Percentiles rank a stretch among this genome's conserved stretches.
Evolutionary conservation across 805 yeast genomes (phyloP).

Genomic region (Metschnikowia shivogae): DNA sequence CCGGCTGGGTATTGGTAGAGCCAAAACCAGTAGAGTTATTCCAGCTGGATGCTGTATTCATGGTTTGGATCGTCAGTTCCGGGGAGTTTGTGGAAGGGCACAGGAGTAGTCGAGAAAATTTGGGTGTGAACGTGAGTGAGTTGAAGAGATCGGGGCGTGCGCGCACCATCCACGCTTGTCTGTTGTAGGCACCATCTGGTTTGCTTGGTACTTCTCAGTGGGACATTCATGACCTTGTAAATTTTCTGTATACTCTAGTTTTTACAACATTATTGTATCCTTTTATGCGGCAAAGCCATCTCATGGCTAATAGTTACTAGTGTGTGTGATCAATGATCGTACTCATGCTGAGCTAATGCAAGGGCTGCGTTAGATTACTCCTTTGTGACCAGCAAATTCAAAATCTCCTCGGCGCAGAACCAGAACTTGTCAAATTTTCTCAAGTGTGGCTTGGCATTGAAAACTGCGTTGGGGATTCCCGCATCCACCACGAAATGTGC

Average conservation of each 20-base stretch:
- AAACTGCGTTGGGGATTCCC: constrained; percentile 63
- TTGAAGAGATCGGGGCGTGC: neutral
- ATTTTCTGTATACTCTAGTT: too few relatives aligned
- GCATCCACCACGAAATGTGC: constrained; percentile 62
- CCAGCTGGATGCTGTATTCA: constrained; percentile 16
- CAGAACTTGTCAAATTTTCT: constrained; percentile 45
- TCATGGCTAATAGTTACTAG: too few relatives aligned
- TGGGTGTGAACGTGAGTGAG: neutral
- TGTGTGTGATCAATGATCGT: too few relatives aligned
- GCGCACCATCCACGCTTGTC: neutral
- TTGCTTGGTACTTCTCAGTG: too few relatives aligned
- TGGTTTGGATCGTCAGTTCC: constrained; percentile 1
- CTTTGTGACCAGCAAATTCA: constrained; percentile 7
- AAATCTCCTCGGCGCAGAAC: constrained; percentile 33
- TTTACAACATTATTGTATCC: too few relatives aligned
- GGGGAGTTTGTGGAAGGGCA: neutral
- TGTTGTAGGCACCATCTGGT: too few relatives aligned
- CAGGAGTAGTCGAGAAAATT: constrained; percentile 1
- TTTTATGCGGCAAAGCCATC: too few relatives aligned
- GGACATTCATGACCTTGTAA: too few relatives aligned
- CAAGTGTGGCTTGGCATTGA: constrained; percentile 34
- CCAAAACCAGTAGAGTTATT: constrained; percentile 15
- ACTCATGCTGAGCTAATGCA: neutral
- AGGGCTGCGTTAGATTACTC: neutral
- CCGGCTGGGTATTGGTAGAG: constrained; percentile 2